Base-by-base conservation (phyloP, 2,329 filamentous ascomycete genomes). In the Dactylonectria macrodidyma region DNA sequence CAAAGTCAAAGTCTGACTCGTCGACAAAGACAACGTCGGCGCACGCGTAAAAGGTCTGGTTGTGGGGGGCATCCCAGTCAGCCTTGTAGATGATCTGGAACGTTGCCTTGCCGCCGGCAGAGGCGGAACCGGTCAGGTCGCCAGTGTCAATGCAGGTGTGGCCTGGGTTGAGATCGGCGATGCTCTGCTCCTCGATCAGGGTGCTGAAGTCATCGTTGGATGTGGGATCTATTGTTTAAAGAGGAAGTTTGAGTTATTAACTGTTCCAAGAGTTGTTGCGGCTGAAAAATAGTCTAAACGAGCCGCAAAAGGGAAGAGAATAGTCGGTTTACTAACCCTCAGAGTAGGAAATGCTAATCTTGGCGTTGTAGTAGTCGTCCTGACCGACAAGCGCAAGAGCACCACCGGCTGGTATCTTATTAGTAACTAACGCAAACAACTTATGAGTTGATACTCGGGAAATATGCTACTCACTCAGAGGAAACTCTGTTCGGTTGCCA, bases 301-400 rank as follows among this genome's bases (percentile, higher is more conserved):
- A 34, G 3, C 16, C 1, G 33, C 19, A 16, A 34, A 11, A 8
- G 19, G 5, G 34, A 7, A 10, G 3, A 19, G 4, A 12, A 11
- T 16, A 34, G 26, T 30, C 19, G 8, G 3, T 3, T 0, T 3
- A 22, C 50, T 12, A 78, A 89, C 88, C 80, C 59, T 85, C 80
- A 5, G 78, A 77, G 68, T 88, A 86, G 0, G 89, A 87, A 59
- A 91, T 84, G 60, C 85, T 83, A 22, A 91, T 81, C 58, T 86
- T 82, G 26, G 89, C 78, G 47, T 85, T 82, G 74, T 84, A 90
- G 5, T 88, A 87, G 58, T 89, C 86, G 66, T 89, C 86, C 51
- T 90, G 87, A 22, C 87, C 84, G 7, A 87, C 85, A 3, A 91
- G 80, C 2, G 88, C 83, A 14, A 91, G 81, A 52, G 84, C 81